A percentile compares a stretch with the other conserved stretches of the same genome.
These are phyloP conservation scores for Physcomitrium patens DNA, from an alignment of 225 moss, liverwort and hornwort genomes.

Conservation along the genomic window DNA sequence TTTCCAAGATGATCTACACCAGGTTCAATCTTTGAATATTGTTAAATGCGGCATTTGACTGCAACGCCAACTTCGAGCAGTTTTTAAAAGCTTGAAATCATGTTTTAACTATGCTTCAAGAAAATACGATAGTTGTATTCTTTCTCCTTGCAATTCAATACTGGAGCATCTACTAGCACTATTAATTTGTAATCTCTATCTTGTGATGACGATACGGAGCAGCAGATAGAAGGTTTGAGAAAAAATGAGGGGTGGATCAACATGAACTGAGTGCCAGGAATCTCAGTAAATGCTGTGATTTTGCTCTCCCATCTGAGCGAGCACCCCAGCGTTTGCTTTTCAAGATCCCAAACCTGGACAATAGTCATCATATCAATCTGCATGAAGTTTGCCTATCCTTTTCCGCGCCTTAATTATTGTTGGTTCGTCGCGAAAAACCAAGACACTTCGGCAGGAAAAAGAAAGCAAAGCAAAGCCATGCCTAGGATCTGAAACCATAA, in stretches of 20 bases:
- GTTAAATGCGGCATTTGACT: too few species aligned
- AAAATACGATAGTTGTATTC: neutral
- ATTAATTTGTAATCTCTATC: neutral
- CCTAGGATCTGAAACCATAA: too few species aligned
- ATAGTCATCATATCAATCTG: neutral
- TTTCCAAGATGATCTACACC: too few species aligned
- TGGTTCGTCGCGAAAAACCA: neutral
- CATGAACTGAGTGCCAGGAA: constrained; percentile 55
- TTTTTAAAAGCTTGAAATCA: too few species aligned
- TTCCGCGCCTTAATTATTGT: neutral
- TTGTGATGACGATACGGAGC: neutral
- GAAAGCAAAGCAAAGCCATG: too few species aligned
- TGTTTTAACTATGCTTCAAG: neutral
- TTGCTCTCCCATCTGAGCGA: constrained; percentile 53
- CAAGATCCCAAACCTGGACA: constrained; percentile 62
- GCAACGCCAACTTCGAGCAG: too few species aligned
- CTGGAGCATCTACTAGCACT: too few species aligned
- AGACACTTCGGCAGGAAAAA: too few species aligned
- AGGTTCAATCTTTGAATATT: too few species aligned
- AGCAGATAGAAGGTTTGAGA: neutral
- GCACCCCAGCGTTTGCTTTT: constrained; percentile 43
- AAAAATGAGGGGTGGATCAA: neutral
- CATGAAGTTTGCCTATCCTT: too few species aligned
- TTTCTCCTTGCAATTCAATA: too few species aligned
- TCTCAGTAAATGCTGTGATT: constrained; percentile 52